A percentile compares a stretch with the other conserved stretches of the same genome.
phyloP scores from a whole-genome alignment of 768 basidiomycete genomes.

The Mrakia gelida region DNA sequence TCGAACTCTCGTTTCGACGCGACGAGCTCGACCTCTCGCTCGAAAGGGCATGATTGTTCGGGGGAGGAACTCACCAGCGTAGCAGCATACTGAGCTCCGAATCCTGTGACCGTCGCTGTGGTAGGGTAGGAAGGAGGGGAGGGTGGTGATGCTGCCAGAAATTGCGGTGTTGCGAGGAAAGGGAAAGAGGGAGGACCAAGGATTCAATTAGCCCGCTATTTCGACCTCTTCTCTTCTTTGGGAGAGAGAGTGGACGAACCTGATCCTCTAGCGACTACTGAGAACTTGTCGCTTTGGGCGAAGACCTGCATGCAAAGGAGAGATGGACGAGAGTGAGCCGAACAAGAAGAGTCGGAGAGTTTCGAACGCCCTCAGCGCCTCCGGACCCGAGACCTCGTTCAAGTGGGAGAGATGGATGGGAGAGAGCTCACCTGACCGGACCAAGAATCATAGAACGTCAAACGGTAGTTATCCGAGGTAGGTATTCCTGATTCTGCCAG shows the following conservation, averaged over 20 bases:
- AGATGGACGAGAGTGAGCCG: not conserved
- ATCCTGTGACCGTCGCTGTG: not conserved
- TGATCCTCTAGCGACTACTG: not conserved
- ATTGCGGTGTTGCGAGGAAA: not conserved
- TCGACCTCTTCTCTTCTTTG: not conserved
- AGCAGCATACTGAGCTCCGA: not conserved
- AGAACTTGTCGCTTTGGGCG: conserved; percentile 1
- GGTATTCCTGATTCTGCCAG: not conserved
- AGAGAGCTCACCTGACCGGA: not conserved
- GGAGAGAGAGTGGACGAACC: not conserved
- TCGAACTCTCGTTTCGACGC: too few species aligned
- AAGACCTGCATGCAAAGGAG: not conserved
- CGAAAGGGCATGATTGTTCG: too few species aligned
- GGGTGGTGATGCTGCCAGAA: conserved; percentile 2
- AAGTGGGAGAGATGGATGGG: not conserved
- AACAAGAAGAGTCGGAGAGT: not conserved
- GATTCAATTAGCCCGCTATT: not conserved
- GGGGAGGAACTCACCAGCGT: not conserved
- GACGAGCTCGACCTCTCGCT: not conserved
- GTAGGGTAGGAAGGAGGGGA: not conserved
- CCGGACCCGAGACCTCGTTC: not conserved
- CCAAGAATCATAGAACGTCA: not conserved
- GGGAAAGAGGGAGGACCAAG: too few species aligned
- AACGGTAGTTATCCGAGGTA: not conserved
- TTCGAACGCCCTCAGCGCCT: not conserved